phyloP scores from a whole-genome alignment of 208 protist genomes.

The Crithidia mellificae region DNA sequence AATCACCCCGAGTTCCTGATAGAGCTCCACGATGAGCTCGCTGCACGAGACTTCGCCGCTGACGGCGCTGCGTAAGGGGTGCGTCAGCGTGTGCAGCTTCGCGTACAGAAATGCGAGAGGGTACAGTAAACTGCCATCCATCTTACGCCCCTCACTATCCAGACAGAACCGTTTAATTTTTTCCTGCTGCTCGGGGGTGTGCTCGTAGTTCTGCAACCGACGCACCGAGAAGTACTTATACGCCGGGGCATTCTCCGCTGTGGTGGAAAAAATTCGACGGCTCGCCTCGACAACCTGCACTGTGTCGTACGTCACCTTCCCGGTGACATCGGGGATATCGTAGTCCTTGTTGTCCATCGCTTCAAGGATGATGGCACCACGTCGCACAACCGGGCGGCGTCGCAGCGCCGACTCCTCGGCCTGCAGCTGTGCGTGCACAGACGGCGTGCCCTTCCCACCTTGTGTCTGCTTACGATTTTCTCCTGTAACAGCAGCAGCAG shows the following conservation, averaged over 20 bases:
- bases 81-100: constrained; percentile 41
- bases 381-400: constrained; percentile 28
- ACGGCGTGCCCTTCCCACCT: neutral
- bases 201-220: constrained; percentile 44
- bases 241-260: constrained; percentile 25
- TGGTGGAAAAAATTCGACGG: constrained; percentile 47
- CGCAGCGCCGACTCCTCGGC: constrained; percentile 31
- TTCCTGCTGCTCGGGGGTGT: constrained; percentile 31
- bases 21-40: constrained; percentile 74
- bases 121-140: constrained; percentile 50
- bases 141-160: constrained; percentile 33
- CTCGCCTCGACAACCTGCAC: constrained; percentile 70
- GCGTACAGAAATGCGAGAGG: constrained; percentile 50
- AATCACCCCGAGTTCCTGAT: constrained; percentile 64
- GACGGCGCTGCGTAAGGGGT: constrained; percentile 21
- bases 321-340: constrained; percentile 59
- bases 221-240: constrained; percentile 74
- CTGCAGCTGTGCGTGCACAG: constrained; percentile 35
- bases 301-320: constrained; percentile 42
- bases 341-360: constrained; percentile 78
- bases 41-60: constrained; percentile 53
- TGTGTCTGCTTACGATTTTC: no score
- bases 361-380: constrained; percentile 71
- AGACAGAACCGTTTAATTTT: constrained; percentile 30
- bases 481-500: neutral